Evolutionary conservation across 2,329 filamentous ascomycete species (phyloP), one percentile per base, ranked within the genome.

Genomic region (Didymella exigua): DNA sequence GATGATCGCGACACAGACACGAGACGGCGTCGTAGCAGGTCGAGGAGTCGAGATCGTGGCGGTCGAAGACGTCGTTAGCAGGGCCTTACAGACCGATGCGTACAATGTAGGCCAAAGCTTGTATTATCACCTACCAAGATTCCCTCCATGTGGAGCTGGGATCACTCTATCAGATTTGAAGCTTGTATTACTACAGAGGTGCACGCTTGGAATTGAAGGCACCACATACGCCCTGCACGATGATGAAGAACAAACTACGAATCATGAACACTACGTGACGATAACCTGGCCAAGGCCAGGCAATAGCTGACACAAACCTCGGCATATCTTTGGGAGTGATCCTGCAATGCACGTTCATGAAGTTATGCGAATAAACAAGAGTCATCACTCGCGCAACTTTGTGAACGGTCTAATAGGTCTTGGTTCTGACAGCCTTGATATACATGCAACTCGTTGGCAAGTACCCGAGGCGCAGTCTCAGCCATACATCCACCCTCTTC

Each of bases 11-110:
- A 47, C 26, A 56, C 61, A 33, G 64, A 63, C 24, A 54, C 59
- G 29, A 54, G 60, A 27, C 60, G 58, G 42, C 61, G 58, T 19
- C 54, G 59, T 38, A 63, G 59, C n/a, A 58, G 64, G 13, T 61
- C 56, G 1, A 51, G 60, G 34, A 68, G 65, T 54, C 55, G 59
- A 5, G 65, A 64, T 48, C 59, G 60, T 7, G 33, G 45, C 23
- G 40, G 8, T 6, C 27, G 52, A 16, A 40, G 52, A 23, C 52
- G 52, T 24, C 52, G 30, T 16, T 55, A 49, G 24, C 16, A n/a
- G n/a, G 16, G 27, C 16, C 27, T 10, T 19, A 14, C 36, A 19
- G 16, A 14, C n/a, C 13, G 16, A 26, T 16, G 5, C 4, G 4
- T 18, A 27, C 14, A 16, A 5, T 23, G 14, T 11, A 34, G 30